Evolutionary conservation across 495 filamentous ascomycete genomes (phyloP).

Genomic region (Neurospora tetraspora): DNA sequence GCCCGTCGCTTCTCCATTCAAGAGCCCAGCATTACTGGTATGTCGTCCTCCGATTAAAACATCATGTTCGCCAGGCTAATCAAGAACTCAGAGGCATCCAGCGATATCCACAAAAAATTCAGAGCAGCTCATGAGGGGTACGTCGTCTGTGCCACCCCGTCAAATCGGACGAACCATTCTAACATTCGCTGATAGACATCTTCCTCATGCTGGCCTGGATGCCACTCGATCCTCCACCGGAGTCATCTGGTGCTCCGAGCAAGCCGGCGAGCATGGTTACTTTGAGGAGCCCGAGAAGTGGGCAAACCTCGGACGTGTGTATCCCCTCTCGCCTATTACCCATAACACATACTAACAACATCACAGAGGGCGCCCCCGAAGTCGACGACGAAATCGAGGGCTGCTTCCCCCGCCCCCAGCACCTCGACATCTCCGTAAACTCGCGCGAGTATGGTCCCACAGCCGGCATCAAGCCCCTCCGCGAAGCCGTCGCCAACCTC

Average conservation of each 20-base stretch:
- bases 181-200: constrained; percentile 36
- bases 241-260: constrained; percentile 81
- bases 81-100: constrained; percentile 50
- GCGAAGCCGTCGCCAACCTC: constrained; percentile 64
- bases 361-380: constrained; percentile 71
- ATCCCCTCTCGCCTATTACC: neutral
- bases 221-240: constrained; percentile 72
- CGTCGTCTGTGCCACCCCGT: neutral
- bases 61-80: constrained; percentile 14
- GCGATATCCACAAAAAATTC: constrained; percentile 78
- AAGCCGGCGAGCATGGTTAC: constrained; percentile 70
- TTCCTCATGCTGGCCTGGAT: constrained; percentile 81
- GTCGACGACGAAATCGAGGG: constrained; percentile 88
- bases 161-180: neutral
- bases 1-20: constrained; percentile 42
- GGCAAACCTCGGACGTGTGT: constrained; percentile 74
- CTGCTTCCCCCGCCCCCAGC: constrained; percentile 77
- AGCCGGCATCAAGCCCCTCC: constrained; percentile 20
- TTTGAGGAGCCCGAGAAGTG: constrained; percentile 69
- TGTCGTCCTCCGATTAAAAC: neutral
- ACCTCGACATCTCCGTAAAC: constrained; percentile 63
- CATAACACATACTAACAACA: neutral
- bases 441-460: constrained; percentile 79
- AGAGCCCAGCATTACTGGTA: constrained; percentile 41
- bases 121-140: constrained; percentile 71